A percentile compares a stretch with the other conserved stretches of the same genome.
phyloP scores from a whole-genome alignment of 139 green algal species.

The Coelastrella sp. region DNA sequence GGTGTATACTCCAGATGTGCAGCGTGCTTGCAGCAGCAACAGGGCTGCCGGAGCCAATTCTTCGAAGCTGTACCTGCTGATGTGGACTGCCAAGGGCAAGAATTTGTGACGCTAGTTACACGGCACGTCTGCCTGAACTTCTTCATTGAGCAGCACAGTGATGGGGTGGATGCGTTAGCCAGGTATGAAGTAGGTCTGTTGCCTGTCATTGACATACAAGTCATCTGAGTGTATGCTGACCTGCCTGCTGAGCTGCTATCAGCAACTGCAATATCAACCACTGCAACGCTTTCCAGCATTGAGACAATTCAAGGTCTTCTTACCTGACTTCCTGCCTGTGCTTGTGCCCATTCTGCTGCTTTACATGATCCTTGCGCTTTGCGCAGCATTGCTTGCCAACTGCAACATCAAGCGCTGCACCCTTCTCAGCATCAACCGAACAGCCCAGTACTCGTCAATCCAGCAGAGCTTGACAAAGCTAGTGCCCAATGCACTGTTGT shows the following conservation, averaged over 20 bases:
- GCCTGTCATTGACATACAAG: neutral
- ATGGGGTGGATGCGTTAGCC: neutral
- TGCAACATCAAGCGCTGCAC: neutral
- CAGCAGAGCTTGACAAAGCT: too few relatives aligned
- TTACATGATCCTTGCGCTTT: too few relatives aligned
- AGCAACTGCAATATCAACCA: neutral
- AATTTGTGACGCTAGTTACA: neutral
- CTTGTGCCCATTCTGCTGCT: too few relatives aligned
- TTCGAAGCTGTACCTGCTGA: neutral
- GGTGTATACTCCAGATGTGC: neutral
- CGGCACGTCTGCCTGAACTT: conserved; percentile 14
- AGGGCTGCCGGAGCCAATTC: neutral
- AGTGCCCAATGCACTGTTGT: neutral
- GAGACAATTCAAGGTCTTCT: too few relatives aligned
- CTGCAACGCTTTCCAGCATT: neutral
- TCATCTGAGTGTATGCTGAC: neutral
- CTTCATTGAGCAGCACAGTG: neutral
- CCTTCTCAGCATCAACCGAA: too few relatives aligned
- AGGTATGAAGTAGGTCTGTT: neutral
- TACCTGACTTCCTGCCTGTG: too few relatives aligned
- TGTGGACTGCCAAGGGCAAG: neutral
- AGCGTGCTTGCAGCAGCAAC: neutral
- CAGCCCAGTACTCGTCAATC: neutral
- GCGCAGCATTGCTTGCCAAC: too few relatives aligned
- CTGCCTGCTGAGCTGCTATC: neutral